Base-by-base conservation (phyloP, 768 basidiomycete species). In the Auricularia heimuer region DNA sequence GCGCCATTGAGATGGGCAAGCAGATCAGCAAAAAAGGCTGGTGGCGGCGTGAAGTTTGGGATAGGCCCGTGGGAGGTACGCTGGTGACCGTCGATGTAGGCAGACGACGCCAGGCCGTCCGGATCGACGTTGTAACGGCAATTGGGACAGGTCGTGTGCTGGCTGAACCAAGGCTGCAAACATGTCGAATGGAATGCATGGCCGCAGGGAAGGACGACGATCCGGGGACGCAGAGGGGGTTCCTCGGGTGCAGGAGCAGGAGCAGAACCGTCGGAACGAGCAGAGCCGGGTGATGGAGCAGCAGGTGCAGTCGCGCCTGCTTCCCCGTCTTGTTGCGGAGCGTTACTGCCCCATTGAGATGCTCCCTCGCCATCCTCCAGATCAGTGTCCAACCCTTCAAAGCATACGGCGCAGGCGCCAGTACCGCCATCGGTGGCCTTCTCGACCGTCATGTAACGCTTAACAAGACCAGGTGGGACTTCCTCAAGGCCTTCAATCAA, bases 71-170 rank as follows among this genome's bases (percentile, higher is more conserved):
- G 18, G 29, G 29, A 29, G 29, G 29, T 29, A 51, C 47, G 47
- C 11, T 29, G 24, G 18, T 29, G 56, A 8, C 56, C 56, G 14
- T 60, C 29, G 24, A 60, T 24, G 34, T 60, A 35, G 4, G 56
- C 56, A 35, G 56, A 69, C 64, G 78, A 84, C 0, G 88, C 90
- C 58, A 91, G 73, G 65, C 86, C 86, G 64, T 90, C 85, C 0
- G 90, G 90, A 70, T 92, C 90, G 63, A 92, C 83, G 68, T 92
- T 86, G 70, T 92, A 92, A 67, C 90, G 77, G 74, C 90, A 92
- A 0, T 88, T 89, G 0, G 90, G 90, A 68, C 90, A 92, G 1
- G 90, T 92, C 21, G 90, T 91, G 68, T 88, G 87, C 65, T 88
- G 79, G 3, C 90, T 84, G 73, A 92, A 92, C 90, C 90, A 92